phyloP scores from a whole-genome alignment of 148 eudicot species.

The Oxyria digyna region DNA sequence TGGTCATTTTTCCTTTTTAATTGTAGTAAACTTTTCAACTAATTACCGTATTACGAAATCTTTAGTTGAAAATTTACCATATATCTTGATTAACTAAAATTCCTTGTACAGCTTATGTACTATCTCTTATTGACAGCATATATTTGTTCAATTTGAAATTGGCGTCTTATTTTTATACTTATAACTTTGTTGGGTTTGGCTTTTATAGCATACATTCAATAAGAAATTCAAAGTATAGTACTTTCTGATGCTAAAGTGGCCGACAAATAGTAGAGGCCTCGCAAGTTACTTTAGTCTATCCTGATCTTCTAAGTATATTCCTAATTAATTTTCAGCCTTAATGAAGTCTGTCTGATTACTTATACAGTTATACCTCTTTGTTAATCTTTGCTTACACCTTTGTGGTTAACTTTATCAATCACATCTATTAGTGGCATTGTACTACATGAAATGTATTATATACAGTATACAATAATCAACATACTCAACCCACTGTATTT shows the following conservation, averaged over 20 bases:
- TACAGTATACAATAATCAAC: too few relatives aligned
- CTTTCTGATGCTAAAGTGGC: background rate
- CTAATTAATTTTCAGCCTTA: background rate
- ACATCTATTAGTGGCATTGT: background rate
- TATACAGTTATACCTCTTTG: background rate
- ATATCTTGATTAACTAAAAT: too few relatives aligned
- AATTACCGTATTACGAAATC: too few relatives aligned
- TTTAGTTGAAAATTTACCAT: too few relatives aligned
- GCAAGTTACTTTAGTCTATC: background rate
- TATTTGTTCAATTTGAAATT: background rate
- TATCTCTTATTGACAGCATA: too few relatives aligned
- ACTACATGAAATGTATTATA: background rate
- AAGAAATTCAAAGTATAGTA: background rate
- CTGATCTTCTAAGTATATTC: background rate
- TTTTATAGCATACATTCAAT: background rate
- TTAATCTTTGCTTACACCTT: background rate
- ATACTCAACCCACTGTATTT: too few relatives aligned
- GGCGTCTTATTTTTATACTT: background rate
- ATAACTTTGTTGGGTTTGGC: background rate
- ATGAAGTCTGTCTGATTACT: too few relatives aligned
- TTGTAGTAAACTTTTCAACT: too few relatives aligned
- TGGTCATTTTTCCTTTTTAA: too few relatives aligned
- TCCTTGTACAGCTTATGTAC: too few relatives aligned
- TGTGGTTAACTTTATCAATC: background rate
- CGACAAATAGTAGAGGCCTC: constrained; percentile 5